These are phyloP conservation scores for Sonneratia caseolaris DNA, from an alignment of 345 rosid genomes.

Conservation along the genomic window DNA sequence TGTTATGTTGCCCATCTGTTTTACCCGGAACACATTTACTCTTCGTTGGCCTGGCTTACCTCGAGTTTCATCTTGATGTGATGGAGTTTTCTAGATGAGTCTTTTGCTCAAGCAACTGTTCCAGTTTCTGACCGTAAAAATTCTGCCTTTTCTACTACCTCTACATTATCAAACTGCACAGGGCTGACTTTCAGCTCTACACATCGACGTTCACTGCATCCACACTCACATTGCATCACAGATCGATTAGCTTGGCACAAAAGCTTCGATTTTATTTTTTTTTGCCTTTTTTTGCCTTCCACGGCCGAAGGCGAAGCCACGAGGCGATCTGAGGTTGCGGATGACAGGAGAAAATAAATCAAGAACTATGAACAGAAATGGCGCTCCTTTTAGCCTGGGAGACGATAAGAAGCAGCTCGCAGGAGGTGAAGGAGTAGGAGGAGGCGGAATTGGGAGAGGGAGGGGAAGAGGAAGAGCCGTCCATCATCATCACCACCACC, in stretches of 20 bases:
- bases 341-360: background rate
- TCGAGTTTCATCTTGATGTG: too few relatives aligned
- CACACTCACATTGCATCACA: background rate
- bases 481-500: background rate
- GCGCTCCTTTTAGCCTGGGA: background rate
- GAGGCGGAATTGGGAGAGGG: too few relatives aligned
- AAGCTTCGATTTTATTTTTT: background rate
- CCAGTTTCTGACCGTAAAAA: background rate
- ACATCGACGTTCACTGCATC: too few relatives aligned
- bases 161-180: too few relatives aligned
- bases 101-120: background rate
- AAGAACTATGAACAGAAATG: slow-evolving; percentile 1
- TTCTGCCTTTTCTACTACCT: background rate
- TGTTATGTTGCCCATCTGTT: too few relatives aligned
- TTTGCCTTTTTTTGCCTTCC: background rate
- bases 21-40: too few relatives aligned
- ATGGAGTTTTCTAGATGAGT: too few relatives aligned
- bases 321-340: background rate
- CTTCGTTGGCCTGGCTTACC: too few relatives aligned
- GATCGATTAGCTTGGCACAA: background rate
- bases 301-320: background rate
- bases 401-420: background rate
- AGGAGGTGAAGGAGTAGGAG: background rate
- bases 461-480: background rate
- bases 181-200: background rate